Percentiles rank a stretch among this genome's conserved stretches.
Evolutionary conservation across 352 stramenopile species (phyloP).

Genomic region (Sclerospora graminicola): DNA sequence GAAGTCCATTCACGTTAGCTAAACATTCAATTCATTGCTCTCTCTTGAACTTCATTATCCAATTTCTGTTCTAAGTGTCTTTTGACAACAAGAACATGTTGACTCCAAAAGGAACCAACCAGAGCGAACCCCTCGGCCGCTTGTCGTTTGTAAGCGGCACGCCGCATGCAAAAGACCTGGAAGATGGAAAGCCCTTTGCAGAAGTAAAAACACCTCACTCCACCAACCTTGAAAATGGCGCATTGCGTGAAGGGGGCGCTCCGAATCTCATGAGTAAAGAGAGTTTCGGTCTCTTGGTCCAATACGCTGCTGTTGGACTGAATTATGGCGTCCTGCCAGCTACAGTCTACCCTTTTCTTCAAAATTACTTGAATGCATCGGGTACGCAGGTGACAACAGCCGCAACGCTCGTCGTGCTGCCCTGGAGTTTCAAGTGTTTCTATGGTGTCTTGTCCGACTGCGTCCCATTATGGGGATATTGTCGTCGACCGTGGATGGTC

Average conservation of each 20-base stretch:
- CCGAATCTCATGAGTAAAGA: conserved; percentile 29
- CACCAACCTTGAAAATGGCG: conserved; percentile 26
- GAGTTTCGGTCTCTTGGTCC: conserved; percentile 30
- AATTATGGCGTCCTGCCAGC: conserved; percentile 34
- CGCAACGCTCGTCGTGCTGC: conserved; percentile 14
- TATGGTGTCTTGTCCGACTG: conserved; percentile 22
- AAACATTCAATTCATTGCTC: too few relatives aligned
- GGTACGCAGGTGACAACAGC: conserved; percentile 17
- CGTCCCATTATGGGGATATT: conserved; percentile 28
- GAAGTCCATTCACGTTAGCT: too few relatives aligned
- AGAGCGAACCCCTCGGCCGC: not conserved
- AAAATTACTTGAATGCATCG: conserved; percentile 23
- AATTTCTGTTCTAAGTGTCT: too few relatives aligned
- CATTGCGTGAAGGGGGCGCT: conserved; percentile 24
- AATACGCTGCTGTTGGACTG: conserved; percentile 43
- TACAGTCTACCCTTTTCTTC: conserved; percentile 23
- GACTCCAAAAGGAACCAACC: not conserved
- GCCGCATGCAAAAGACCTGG: conserved; percentile 11
- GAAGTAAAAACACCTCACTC: conserved; percentile 11
- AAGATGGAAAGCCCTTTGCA: conserved; percentile 9
- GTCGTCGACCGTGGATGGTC: conserved; percentile 45
- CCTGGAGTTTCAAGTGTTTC: conserved; percentile 24
- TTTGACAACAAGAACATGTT: not conserved
- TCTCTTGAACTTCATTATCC: too few relatives aligned
- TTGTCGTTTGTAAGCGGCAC: conserved; percentile 30